A percentile compares a stretch with the other conserved stretches of the same genome.
Evolutionary conservation across 805 yeast species (phyloP).

Genomic region (Metschnikowia lachancei): DNA sequence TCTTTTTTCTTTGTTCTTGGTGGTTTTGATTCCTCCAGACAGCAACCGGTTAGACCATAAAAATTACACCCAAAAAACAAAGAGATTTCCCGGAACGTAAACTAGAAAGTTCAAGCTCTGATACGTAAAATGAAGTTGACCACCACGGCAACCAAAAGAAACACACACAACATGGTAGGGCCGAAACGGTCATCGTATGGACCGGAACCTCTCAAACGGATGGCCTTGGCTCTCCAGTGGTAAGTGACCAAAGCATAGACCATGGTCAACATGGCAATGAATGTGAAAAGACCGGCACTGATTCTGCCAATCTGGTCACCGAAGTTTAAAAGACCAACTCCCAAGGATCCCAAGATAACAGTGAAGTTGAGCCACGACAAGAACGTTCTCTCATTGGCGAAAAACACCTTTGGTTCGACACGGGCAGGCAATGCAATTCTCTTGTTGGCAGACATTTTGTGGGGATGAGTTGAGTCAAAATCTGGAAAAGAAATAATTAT

Average conservation of each 20-base stretch:
- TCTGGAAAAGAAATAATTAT: no score
- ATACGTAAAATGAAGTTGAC: slow-evolving; percentile 88
- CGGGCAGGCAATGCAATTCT: slow-evolving; percentile 97
- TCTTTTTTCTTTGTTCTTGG: neutral
- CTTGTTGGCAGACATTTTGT: slow-evolving; percentile 43
- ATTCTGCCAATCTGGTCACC: slow-evolving; percentile 93
- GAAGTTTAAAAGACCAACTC: slow-evolving; percentile 92
- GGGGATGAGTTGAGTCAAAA: no score
- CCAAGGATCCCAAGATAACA: slow-evolving; percentile 94
- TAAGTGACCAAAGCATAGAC: slow-evolving; percentile 90
- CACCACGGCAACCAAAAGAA: slow-evolving; percentile 87
- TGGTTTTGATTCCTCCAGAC: neutral
- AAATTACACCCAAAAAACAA: no score
- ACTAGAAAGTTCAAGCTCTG: slow-evolving; percentile 37
- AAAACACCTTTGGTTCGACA: slow-evolving; percentile 98
- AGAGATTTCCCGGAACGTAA: no score
- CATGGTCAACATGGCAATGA: slow-evolving; percentile 98
- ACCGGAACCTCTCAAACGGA: slow-evolving; percentile 95
- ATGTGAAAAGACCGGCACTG: slow-evolving; percentile 89
- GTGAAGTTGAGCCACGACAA: slow-evolving; percentile 98
- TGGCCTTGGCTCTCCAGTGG: slow-evolving; percentile 99
- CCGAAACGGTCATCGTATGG: slow-evolving; percentile 99
- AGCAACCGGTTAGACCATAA: neutral
- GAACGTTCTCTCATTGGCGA: slow-evolving; percentile 98
- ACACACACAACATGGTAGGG: slow-evolving; percentile 95